Evolutionary conservation across 306 rosid species (phyloP).

Genomic region (Quercus parvula): DNA sequence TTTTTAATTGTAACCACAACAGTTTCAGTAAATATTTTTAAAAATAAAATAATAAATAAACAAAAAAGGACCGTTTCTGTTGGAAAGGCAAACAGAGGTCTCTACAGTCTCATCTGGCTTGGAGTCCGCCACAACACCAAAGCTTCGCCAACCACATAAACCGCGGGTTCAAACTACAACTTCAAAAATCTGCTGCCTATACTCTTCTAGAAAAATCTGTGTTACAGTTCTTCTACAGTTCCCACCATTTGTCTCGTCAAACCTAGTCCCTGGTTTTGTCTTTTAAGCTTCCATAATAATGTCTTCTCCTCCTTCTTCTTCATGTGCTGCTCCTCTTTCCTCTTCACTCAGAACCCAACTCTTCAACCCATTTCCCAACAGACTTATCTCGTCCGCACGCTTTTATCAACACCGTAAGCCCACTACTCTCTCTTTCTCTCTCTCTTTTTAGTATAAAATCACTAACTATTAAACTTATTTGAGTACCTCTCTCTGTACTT

Average conservation of each 20-base stretch:
- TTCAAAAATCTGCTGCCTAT: background rate
- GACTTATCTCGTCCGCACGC: constrained; percentile 34
- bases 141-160: constrained; percentile 39
- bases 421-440: background rate
- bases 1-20: too few species aligned
- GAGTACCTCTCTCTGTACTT: constrained; percentile 5
- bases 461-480: constrained; percentile 5
- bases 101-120: constrained; percentile 5
- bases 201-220: background rate
- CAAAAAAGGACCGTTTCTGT: too few species aligned
- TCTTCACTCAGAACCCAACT: constrained; percentile 46
- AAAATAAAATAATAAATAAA: too few species aligned
- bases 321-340: constrained; percentile 22
- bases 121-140: constrained; percentile 50
- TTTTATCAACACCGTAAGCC: constrained; percentile 46
- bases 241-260: background rate
- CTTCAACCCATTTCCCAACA: constrained; percentile 27
- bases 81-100: too few species aligned
- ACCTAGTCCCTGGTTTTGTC: background rate
- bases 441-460: background rate
- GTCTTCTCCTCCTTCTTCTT: constrained; percentile 49
- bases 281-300: constrained; percentile 1
- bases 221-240: background rate
- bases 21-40: too few species aligned
- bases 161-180: background rate